These are phyloP conservation scores for Lipomyces kockii DNA, from an alignment of 805 yeast genomes.

Conservation along the genomic window DNA sequence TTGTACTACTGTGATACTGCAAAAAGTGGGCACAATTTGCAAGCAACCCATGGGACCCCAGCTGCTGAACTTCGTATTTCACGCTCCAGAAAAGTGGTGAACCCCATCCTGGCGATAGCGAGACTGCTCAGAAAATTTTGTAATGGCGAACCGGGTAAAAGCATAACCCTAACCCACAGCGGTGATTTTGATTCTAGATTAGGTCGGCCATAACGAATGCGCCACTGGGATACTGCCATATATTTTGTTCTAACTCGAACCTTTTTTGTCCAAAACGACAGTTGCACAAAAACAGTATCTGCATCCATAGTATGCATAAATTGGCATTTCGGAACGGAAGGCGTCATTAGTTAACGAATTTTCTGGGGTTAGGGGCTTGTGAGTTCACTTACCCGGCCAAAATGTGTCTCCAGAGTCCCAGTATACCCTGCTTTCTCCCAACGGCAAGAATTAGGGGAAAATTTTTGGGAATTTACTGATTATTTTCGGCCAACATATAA, in stretches of 20 bases:
- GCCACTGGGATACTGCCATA: no score
- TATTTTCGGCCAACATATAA: neutral
- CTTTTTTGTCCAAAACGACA: neutral
- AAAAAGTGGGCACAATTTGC: neutral
- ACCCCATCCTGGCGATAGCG: neutral
- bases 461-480: neutral
- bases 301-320: neutral
- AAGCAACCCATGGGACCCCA: neutral
- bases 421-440: neutral
- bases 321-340: no score
- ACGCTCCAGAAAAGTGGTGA: neutral
- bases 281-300: neutral
- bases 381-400: neutral
- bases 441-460: neutral
- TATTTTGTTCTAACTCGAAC: no score
- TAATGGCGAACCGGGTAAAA: no score
- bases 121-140: no score
- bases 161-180: no score
- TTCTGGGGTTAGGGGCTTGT: no score
- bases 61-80: neutral
- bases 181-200: no score
- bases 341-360: no score
- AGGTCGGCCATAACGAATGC: no score
- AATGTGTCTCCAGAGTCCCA: neutral
- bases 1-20: neutral